Base-by-base conservation (phyloP, 306 rosid species). In the Sphenostylis stenocarpa region DNA sequence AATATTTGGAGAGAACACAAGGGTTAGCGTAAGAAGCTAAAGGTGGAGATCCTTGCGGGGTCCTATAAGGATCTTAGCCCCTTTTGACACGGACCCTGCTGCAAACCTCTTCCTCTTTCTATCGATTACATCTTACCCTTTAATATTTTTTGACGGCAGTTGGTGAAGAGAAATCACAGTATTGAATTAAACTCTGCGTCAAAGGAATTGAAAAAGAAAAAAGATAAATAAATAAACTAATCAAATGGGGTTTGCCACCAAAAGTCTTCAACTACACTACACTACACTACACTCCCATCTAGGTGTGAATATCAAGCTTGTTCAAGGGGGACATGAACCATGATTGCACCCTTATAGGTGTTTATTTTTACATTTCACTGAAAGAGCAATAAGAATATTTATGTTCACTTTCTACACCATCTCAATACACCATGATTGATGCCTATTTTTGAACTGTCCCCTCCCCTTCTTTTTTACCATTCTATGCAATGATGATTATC, bases 301-400 rank as follows among this genome's bases (percentile, higher is more conserved):
- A 80, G 67, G 79, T 91, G 97, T 89, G 91, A 85, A 84, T 69
- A 84, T 72, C 76, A 91, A 90, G 88, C 85, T 90, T 90, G 80
- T 70, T 77, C 47, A 33, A 83, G 24, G 58, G 75, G 48, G 61
- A 67, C 71, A 57, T 31, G 17, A 79, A 79, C 85, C 63, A 86
- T 90, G 82, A 90, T 88, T 90, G 83, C 87, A 80, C 70, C 80
- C 84, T 78, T 67, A 57, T 7, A 77, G 72, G 49, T 51, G 19
- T 85, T 73, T 80, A 53, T 84, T 84, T 77, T 80, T 70, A 77
- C 88, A 85, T 80, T 84, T 85, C 72, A 45, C 33, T 33, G 41
- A 52, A 44, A 52, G 17, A 31, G 3, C 33, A 26, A 49, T 23
- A 15, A 34, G 8, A 65, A 76, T 53, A 28, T 51, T 14, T 79